Evolutionary conservation across 805 yeast species (phyloP).

Genomic region (Kluyveromyces dobzhanskii): DNA sequence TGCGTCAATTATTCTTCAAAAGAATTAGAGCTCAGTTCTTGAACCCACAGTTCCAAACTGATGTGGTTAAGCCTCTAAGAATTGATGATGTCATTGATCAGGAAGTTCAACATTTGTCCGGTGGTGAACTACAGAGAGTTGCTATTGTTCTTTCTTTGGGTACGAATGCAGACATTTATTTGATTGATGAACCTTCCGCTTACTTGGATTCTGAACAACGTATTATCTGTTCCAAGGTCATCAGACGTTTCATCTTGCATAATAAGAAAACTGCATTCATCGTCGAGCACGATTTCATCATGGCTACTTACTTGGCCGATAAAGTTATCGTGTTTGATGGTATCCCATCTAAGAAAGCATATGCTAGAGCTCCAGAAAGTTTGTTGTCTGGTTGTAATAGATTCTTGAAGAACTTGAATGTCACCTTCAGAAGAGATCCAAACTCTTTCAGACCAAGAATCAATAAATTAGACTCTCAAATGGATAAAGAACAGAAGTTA

Average conservation of each 20-base stretch:
- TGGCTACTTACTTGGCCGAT: slow-evolving; percentile 99
- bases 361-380: slow-evolving; percentile 85
- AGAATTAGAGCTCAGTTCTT: slow-evolving; percentile 90
- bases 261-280: slow-evolving; percentile 98
- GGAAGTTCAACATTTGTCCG: slow-evolving; percentile 94
- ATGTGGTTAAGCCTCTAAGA: slow-evolving; percentile 90
- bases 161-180: slow-evolving; percentile 88
- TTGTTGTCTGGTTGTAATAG: slow-evolving; percentile 94
- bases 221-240: slow-evolving; percentile 97
- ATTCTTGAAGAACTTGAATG: slow-evolving; percentile 93
- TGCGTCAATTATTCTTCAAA: slow-evolving; percentile 93
- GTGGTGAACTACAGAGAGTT: slow-evolving; percentile 99
- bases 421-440: slow-evolving; percentile 99
- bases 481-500: slow-evolving; percentile 96
- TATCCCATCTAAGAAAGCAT: slow-evolving; percentile 74
- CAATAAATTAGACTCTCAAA: slow-evolving; percentile 94
- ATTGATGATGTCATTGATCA: slow-evolving; percentile 94
- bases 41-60: slow-evolving; percentile 96
- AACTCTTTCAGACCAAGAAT: slow-evolving; percentile 97
- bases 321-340: slow-evolving; percentile 98
- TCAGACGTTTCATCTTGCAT: slow-evolving; percentile 91
- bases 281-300: slow-evolving; percentile 99
- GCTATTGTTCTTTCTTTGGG: slow-evolving; percentile 95
- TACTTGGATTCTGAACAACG: slow-evolving; percentile 99
- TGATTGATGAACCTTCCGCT: slow-evolving; percentile 98